These are phyloP conservation scores for Penicillium crustosum DNA, from an alignment of 2,329 filamentous ascomycete genomes.

Conservation along the genomic window DNA sequence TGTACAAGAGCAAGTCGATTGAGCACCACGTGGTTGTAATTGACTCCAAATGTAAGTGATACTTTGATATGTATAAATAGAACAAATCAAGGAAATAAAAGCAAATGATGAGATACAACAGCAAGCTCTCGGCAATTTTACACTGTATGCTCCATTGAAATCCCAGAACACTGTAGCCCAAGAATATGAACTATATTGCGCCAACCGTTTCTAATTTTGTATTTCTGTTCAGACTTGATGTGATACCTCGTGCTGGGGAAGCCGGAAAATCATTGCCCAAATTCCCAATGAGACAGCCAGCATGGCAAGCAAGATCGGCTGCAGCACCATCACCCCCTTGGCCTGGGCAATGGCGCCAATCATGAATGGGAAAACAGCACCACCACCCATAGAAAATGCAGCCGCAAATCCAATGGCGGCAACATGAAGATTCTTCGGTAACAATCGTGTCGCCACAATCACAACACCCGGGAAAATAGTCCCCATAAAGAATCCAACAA, in stretches of 20 bases:
- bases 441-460: conserved; percentile 67
- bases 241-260: conserved; percentile 7
- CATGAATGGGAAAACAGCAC: conserved; percentile 44
- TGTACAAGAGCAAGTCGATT: not conserved
- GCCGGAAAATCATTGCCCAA: conserved; percentile 13
- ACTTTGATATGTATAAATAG: not conserved
- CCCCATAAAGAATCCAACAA: conserved; percentile 75
- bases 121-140: not conserved
- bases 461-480: conserved; percentile 74
- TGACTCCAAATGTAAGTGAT: not conserved
- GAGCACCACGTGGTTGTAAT: not conserved
- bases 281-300: conserved; percentile 30
- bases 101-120: not conserved
- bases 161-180: not conserved
- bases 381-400: conserved; percentile 71
- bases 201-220: not conserved
- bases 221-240: conserved; percentile 7
- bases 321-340: conserved; percentile 56
- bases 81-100: not conserved
- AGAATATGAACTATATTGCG: not conserved
- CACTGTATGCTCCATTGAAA: not conserved
- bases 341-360: conserved; percentile 48
- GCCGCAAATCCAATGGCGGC: conserved; percentile 73
- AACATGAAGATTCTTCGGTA: conserved; percentile 71
- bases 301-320: conserved; percentile 57